Base-by-base conservation (phyloP, 2,329 filamentous ascomycete species). In the Ceratocystis harringtonii region DNA sequence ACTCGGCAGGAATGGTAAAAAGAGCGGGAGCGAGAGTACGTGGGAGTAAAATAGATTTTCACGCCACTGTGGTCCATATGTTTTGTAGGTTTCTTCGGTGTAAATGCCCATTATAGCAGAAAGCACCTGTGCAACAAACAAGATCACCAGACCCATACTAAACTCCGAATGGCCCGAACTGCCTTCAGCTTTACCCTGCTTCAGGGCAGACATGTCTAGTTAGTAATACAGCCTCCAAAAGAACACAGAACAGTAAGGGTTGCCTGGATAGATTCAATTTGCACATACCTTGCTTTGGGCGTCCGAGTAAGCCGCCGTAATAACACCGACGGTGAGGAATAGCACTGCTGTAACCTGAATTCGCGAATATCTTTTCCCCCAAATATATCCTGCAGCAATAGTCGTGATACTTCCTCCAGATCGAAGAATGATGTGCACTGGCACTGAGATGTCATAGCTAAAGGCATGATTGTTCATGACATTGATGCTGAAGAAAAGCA, bases 401-500 rank as follows among this genome's bases (percentile, higher is more conserved):
- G 94, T 97, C 3, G 92, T 95, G 68, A 97, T 95, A 71, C 92
- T 96, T 17, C 94, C 94, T 62, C 92, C 95, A 61, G 92, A 96
- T 64, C 94, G 85, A 36, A 99, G 80, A 70, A 99, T 97, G 71
- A 99, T 99, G 73, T 99, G 94, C 61, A 99, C 85, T 1, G 94
- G 94, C 0, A 99, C 90, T 5, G 91, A 96, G 66, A 99, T 97
- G 70, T 91, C 86, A 77, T 96, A 99, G 68, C 90, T 92, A 75
- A 99, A 99, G 5, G 92, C 94, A 79, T 92, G 92, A 72, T 99
- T 99, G 77, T 99, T 99, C 72, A 99, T 78, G 66, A 97, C 84
- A 71, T 97, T 99, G 76, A 99, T 94, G 68, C 83, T 83, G 74
- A 95, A 94, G 76, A 97, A 97, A 70, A 96, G 83, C 3, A 88